Base-by-base conservation (phyloP, 2,329 filamentous ascomycete genomes). In the Tolypocladium ophioglossoides region DNA sequence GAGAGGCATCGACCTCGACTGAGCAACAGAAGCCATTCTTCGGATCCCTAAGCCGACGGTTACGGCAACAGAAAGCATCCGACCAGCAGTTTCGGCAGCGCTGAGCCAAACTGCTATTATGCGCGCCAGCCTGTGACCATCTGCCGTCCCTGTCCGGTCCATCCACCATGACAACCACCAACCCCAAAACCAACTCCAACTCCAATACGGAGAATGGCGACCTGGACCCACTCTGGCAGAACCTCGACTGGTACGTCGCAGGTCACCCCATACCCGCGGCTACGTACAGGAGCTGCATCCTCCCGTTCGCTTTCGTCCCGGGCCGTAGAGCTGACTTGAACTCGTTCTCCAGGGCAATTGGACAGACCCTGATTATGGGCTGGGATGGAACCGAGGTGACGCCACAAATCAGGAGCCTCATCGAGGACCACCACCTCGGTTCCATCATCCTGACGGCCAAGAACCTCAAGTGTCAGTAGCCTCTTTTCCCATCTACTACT, bases 341-440 rank as follows among this genome's bases (percentile, higher is more conserved):
- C 18, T 12, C 37, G 37, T 50, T 49, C n/a, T 61, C 57, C 64
- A 85, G 82, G 78, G 80, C 82, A 57, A 84, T 89, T 74, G 86
- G 87, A 57, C 86, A 90, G 75, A 80, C 85, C 75, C 78, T 90
- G 69, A 86, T 88, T 69, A 89, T 91, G 85, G 88, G 87, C 68
- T 95, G 89, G 77, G 87, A 94, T 75, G 89, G 89, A 57, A 89
- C 86, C 54, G 82, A 87, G 67, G 85, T 94, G 53, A 92, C 88
- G 30, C 88, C 88, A 57, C 87, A 91, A 70, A 91, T 94, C 67
- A 83, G 82, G 60, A 85, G 82, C 62, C 79, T 91, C 61, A 94
- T 95, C 64, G 84, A 89, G 68, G 80, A 89, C 61, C 84, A 92
- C 68, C 88, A 97, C 68, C 78, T 99, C 50, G 94, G 94, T 54